Evolutionary conservation across 768 basidiomycete genomes (phyloP).

Genomic region (Termitomyces eurrhizus): DNA sequence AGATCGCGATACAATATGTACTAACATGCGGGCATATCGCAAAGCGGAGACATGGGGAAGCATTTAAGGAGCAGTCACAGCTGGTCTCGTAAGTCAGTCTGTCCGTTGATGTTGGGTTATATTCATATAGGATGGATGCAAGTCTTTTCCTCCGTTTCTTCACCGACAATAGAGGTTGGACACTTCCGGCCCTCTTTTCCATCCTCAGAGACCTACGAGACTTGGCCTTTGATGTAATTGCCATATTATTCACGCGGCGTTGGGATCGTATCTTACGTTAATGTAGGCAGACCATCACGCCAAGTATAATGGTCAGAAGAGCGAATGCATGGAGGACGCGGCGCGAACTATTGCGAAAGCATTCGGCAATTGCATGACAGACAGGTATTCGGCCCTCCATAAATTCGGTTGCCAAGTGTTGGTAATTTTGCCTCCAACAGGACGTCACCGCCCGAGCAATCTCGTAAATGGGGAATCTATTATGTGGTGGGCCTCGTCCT

Average conservation of each 20-base stretch:
- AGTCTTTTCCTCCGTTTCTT: constrained; percentile 80
- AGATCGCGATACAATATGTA: constrained; percentile 81
- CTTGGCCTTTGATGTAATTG: constrained; percentile 76
- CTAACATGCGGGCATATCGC: constrained; percentile 69
- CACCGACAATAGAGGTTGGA: constrained; percentile 81
- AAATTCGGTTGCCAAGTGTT: not conserved
- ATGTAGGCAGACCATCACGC: constrained; percentile 60
- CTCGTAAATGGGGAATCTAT: constrained; percentile 89
- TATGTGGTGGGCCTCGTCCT: constrained; percentile 87
- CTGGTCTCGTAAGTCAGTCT: constrained; percentile 65
- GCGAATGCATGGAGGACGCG: constrained; percentile 79
- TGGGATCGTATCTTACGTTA: not conserved
- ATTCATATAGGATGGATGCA: not conserved
- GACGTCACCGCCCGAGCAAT: constrained; percentile 65
- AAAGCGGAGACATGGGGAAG: constrained; percentile 62
- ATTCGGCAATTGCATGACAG: constrained; percentile 85
- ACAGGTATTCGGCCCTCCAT: constrained; percentile 33
- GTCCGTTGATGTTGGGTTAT: not conserved
- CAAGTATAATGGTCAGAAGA: constrained; percentile 50
- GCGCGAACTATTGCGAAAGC: constrained; percentile 86
- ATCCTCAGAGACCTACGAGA: constrained; percentile 79
- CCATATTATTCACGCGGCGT: not conserved
- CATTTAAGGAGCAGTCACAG: constrained; percentile 76
- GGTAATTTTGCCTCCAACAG: constrained; percentile 27
- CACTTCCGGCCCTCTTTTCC: constrained; percentile 77